Conservation (phyloP, 495 filamentous ascomycete species). For the Penicillium turbatum region DNA sequence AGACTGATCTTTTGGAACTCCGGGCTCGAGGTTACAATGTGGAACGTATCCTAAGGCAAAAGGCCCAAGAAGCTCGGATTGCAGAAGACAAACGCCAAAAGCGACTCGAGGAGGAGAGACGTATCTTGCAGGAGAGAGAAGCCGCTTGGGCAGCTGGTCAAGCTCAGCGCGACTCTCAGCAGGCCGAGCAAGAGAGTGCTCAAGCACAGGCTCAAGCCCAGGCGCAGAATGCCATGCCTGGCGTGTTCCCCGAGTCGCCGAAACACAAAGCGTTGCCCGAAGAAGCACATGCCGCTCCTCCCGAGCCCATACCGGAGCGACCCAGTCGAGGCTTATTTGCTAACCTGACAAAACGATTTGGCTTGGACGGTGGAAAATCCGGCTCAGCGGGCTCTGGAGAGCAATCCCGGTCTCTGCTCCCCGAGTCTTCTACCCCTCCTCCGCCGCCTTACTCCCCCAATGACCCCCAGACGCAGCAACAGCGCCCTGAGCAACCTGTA, state of each 20-base stretch:
- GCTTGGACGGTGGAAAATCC: slow-evolving; percentile 49
- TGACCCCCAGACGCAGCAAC: slow-evolving; percentile 31
- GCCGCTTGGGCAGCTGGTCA: slow-evolving; percentile 44
- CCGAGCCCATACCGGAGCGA: slow-evolving; percentile 30
- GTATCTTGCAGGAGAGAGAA: slow-evolving; percentile 59
- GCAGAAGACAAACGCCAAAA: slow-evolving; percentile 76
- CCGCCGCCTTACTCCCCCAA: slow-evolving; percentile 42
- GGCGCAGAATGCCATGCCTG: slow-evolving; percentile 54
- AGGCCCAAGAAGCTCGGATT: slow-evolving; percentile 77
- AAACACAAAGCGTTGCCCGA: slow-evolving; percentile 31
- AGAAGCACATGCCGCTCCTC: slow-evolving; percentile 21
- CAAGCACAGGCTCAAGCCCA: slow-evolving; percentile 23
- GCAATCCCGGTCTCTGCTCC: slow-evolving; percentile 24
- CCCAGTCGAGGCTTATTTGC: slow-evolving; percentile 56
- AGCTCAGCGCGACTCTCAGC: slow-evolving; percentile 20
- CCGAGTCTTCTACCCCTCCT: slow-evolving; percentile 31
- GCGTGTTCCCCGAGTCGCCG: slow-evolving; percentile 61
- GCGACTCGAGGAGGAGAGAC: slow-evolving; percentile 69
- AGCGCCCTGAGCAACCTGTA: slow-evolving; percentile 34
- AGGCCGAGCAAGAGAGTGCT: slow-evolving; percentile 26
- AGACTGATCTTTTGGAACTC: slow-evolving; percentile 71
- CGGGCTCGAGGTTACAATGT: slow-evolving; percentile 89
- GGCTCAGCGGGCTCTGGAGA: slow-evolving; percentile 25
- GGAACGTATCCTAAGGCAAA: slow-evolving; percentile 79
- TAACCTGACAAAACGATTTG: slow-evolving; percentile 58